Evolutionary conservation across 176 grass and related monocot genomes (phyloP).

Genomic region (Musa beccarii): DNA sequence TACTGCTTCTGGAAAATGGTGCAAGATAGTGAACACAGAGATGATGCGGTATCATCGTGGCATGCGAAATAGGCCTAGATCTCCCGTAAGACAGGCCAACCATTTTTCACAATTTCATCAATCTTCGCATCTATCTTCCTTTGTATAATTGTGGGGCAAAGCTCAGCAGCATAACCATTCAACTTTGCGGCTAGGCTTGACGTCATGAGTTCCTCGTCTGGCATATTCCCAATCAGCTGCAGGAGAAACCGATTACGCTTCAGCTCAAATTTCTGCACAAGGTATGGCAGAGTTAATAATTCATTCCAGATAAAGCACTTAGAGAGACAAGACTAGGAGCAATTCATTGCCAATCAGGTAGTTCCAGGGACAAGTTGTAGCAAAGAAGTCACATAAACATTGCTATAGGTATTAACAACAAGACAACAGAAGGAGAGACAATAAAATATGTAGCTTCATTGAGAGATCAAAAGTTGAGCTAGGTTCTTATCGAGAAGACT

Average conservation of each 20-base stretch:
- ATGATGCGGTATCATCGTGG: no score
- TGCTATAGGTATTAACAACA: no score
- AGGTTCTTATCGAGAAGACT: no score
- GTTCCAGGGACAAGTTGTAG: background rate
- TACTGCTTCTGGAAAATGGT: no score
- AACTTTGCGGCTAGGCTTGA: slow-evolving; percentile 68
- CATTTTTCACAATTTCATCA: slow-evolving; percentile 52
- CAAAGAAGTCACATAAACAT: background rate
- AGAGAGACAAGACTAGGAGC: background rate
- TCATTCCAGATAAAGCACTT: background rate
- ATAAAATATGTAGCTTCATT: no score
- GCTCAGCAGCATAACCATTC: slow-evolving; percentile 69
- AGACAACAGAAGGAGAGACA: no score
- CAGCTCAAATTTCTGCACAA: slow-evolving; percentile 82
- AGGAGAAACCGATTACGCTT: slow-evolving; percentile 63
- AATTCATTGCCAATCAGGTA: background rate
- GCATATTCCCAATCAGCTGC: slow-evolving; percentile 72
- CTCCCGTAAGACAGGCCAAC: slow-evolving; percentile 72
- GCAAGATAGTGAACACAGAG: no score
- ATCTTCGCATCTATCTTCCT: slow-evolving; percentile 69
- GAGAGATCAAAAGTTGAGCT: no score
- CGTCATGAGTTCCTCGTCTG: slow-evolving; percentile 61
- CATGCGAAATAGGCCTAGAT: slow-evolving; percentile 24
- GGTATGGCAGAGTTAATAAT: background rate
- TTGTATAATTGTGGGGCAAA: slow-evolving; percentile 58